Evolutionary conservation across 257 asterid genomes (phyloP).

Genomic region (Galeopsis tetrahit): DNA sequence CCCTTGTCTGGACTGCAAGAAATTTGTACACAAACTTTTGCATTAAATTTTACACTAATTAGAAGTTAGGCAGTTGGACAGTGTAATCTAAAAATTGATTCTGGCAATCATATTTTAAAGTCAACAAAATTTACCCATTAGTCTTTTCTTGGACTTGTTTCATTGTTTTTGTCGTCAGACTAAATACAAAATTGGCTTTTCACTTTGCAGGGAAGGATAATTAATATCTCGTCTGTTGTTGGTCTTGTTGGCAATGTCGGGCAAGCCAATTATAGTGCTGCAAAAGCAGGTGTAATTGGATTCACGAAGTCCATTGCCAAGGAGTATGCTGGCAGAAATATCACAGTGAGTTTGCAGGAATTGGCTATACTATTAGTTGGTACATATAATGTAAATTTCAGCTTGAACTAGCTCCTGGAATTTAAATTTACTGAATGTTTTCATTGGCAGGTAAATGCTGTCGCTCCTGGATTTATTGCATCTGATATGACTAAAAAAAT

Average conservation of each 20-base stretch:
- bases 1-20: not conserved
- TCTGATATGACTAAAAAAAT: constrained; percentile 93
- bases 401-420: constrained; percentile 21
- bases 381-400: not conserved
- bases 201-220: constrained; percentile 63
- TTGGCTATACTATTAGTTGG: constrained; percentile 1
- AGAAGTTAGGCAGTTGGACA: constrained; percentile 9
- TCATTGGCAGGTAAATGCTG: constrained; percentile 69
- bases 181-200: constrained; percentile 12
- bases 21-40: not conserved
- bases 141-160: not conserved
- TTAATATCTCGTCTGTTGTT: constrained; percentile 87
- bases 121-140: not conserved
- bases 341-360: constrained; percentile 54
- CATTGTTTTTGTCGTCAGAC: constrained; percentile 4
- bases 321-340: constrained; percentile 88
- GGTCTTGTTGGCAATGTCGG: constrained; percentile 94
- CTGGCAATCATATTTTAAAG: not conserved
- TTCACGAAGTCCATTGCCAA: constrained; percentile 91
- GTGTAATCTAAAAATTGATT: constrained; percentile 3
- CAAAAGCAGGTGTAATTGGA: constrained; percentile 98
- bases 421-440: constrained; percentile 16
- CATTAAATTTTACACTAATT: not conserved
- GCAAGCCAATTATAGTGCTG: constrained; percentile 95
- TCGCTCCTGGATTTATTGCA: constrained; percentile 93